Evolutionary conservation across 23 red algal species (phyloP), one percentile per base, ranked within the genome.

Genomic region (Cyanidioschyzon merolae): DNA sequence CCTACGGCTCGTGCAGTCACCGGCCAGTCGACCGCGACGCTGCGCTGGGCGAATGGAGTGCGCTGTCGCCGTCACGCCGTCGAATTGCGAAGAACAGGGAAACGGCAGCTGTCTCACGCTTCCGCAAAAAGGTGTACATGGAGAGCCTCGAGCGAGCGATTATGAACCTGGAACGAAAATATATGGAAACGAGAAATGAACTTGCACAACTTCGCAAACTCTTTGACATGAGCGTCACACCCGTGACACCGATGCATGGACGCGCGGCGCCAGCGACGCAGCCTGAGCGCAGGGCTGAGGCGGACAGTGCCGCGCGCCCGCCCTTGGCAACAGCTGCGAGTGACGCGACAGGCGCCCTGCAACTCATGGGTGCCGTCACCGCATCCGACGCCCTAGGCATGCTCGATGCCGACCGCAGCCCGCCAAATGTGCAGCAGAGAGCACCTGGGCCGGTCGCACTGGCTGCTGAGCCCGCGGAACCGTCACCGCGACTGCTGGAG

Each of bases 401-500:
- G 21, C 45, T 54, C 45, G 45, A 54, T 7, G 45, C 12, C 45
- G 12, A 54, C 7, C 45, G 21, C 45, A 21, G 45, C 7, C 45
- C 45, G 45, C 45, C 12, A 7, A 24, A 57, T 16, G 15, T 57
- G 50, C 50, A 12, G 50, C 50, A 12, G 50, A 57, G 50, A 57
- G 50, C 50, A 24, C 15, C 50, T 12, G 12, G 15, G 50, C 12
- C 50, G 50, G 16, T 35, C 3, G 63, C 63, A 7, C 12, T 27
- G n/a, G 63, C 63, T 32, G 12, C 63, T 7, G 63, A 3, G 63
- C 63, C n/a, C 16, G 29, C 12, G 29, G n/a, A 71, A 15, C 45
- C 63, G 63, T 32, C 63, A 71, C 63, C 63, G 63, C 63, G 45
- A 54, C 45, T 54, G 63, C 63, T 71, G 63, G 63, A 71, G 63